Percentiles rank a stretch among this genome's conserved stretches.
Evolutionary conservation across 148 eudicot species (phyloP).

Genomic region (Heliosperma pusillum): DNA sequence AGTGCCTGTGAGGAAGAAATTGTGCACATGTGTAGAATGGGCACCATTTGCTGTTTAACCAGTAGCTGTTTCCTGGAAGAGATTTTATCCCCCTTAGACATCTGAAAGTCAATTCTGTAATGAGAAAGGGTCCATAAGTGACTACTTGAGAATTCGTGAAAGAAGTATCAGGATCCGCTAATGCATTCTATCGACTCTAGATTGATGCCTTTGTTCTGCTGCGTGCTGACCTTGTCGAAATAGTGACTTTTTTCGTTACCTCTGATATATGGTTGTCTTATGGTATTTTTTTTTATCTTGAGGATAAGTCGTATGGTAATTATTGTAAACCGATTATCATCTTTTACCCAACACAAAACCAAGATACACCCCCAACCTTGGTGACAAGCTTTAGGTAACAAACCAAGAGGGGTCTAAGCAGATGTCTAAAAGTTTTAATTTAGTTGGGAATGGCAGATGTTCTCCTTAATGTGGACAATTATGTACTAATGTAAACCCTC

Average conservation of each 20-base stretch:
- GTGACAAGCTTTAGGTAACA: not conserved
- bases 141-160: not conserved
- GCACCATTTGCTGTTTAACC: not conserved
- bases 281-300: not conserved
- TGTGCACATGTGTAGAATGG: not conserved
- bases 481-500: not conserved
- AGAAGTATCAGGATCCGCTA: not conserved
- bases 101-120: not conserved
- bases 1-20: not conserved
- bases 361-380: not conserved
- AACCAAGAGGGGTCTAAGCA: not conserved
- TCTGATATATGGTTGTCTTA: not conserved
- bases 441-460: not conserved
- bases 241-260: not conserved
- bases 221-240: not conserved
- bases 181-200: not conserved
- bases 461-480: not conserved
- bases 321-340: too few relatives aligned
- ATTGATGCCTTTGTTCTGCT: not conserved
- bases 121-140: not conserved
- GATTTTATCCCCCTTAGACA: not conserved
- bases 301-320: too few relatives aligned
- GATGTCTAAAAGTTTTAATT: not conserved
- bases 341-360: not conserved
- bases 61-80: not conserved